Evolutionary conservation across 495 filamentous ascomycete genomes (phyloP).

Genomic region (Margaritispora aquatica): DNA sequence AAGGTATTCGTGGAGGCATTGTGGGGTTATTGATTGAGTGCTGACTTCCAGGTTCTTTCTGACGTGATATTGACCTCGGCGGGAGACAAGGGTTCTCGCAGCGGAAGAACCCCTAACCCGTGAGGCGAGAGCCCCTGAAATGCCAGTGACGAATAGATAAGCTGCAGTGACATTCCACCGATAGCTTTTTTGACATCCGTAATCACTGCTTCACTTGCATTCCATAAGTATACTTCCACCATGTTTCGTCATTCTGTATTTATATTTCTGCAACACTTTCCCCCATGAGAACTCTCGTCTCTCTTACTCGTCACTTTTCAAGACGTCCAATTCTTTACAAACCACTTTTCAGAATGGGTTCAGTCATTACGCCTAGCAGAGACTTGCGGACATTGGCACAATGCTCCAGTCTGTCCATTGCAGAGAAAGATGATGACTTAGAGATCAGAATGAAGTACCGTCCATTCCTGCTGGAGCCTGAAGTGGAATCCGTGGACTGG

Average conservation of each 20-base stretch:
- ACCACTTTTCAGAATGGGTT: conserved; percentile 10
- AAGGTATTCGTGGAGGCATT: conserved; percentile 3
- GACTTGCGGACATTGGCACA: conserved; percentile 11
- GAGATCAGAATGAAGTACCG: conserved; percentile 47
- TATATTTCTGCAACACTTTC: not conserved
- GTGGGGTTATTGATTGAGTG: not conserved
- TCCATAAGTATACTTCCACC: not conserved
- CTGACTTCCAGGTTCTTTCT: too few species aligned
- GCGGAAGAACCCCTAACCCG: not conserved
- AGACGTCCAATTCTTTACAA: not conserved
- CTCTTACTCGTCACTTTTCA: not conserved
- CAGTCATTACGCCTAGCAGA: not conserved
- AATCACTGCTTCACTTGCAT: not conserved
- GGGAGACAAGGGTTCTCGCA: too few species aligned
- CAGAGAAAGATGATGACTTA: conserved; percentile 38
- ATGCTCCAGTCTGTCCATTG: conserved; percentile 35
- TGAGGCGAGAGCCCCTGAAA: not conserved
- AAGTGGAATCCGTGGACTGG: conserved; percentile 41
- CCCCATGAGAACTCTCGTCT: conserved; percentile 11
- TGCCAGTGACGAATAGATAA: conserved; percentile 8
- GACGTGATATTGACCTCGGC: too few species aligned
- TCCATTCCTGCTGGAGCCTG: conserved; percentile 45
- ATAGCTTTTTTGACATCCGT: not conserved
- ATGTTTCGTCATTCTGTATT: not conserved
- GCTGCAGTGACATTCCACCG: conserved; percentile 13